Percentiles rank a stretch among this genome's conserved stretches.
These are phyloP conservation scores for Globisporangium okanoganense DNA, from an alignment of 352 stramenopile genomes.

Conservation along the genomic window DNA sequence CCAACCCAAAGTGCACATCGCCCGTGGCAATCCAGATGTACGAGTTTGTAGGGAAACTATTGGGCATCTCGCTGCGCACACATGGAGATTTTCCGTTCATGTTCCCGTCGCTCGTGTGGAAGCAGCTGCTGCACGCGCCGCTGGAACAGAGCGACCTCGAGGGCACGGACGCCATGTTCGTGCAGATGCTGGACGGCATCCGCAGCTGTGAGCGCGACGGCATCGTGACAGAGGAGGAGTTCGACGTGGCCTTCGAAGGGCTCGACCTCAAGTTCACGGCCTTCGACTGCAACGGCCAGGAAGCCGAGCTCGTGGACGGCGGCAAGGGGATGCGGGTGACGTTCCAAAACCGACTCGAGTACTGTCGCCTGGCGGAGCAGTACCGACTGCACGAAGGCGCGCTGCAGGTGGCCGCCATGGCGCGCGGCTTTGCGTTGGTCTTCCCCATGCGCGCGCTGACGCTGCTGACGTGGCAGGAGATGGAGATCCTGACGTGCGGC, in stretches of 20 bases:
- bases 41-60: slow-evolving; percentile 92
- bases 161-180: slow-evolving; percentile 85
- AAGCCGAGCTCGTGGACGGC: slow-evolving; percentile 78
- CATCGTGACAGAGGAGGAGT: slow-evolving; percentile 77
- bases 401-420: slow-evolving; percentile 72
- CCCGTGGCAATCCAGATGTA: slow-evolving; percentile 91
- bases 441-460: slow-evolving; percentile 86
- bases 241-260: slow-evolving; percentile 69
- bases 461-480: slow-evolving; percentile 88
- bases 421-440: slow-evolving; percentile 73
- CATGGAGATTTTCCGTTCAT: slow-evolving; percentile 91
- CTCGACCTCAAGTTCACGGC: slow-evolving; percentile 79
- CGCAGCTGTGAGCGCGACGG: slow-evolving; percentile 76
- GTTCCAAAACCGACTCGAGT: slow-evolving; percentile 85
- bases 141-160: slow-evolving; percentile 83
- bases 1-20: slow-evolving; percentile 86
- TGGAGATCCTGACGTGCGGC: slow-evolving; percentile 90
- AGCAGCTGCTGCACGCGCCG: slow-evolving; percentile 83
- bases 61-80: slow-evolving; percentile 92
- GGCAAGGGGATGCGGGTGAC: slow-evolving; percentile 63
- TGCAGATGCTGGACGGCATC: slow-evolving; percentile 89
- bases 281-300: slow-evolving; percentile 79
- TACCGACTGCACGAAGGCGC: slow-evolving; percentile 78
- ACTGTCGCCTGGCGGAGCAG: slow-evolving; percentile 73
- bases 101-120: slow-evolving; percentile 93